Conservation (phyloP, 2,329 filamentous ascomycete genomes). For the Fonsecaea multimorphosa region DNA sequence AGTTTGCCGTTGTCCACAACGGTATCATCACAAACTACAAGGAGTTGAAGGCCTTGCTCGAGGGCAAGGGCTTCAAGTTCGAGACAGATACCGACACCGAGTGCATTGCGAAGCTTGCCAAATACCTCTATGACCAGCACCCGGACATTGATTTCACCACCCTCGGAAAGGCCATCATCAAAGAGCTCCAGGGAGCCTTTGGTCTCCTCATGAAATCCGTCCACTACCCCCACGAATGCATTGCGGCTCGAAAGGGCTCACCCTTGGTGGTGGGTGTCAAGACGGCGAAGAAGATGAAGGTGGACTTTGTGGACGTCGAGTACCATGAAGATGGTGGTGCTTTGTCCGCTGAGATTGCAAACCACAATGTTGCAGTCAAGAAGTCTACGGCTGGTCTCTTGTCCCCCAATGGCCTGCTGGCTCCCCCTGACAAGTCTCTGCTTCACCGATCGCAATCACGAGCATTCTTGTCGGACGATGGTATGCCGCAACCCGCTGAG, state of each 20-base stretch:
- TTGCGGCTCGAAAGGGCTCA: conserved; percentile 97
- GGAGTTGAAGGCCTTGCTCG: conserved; percentile 91
- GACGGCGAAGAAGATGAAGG: conserved; percentile 99
- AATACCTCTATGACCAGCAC: conserved; percentile 96
- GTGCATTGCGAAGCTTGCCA: conserved; percentile 98
- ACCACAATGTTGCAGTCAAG: conserved; percentile 96
- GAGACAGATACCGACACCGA: conserved; percentile 99
- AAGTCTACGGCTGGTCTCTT: conserved; percentile 78
- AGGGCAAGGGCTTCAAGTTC: conserved; percentile 95
- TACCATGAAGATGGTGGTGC: conserved; percentile 84
- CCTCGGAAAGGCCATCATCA: conserved; percentile 95
- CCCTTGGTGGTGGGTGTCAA: conserved; percentile 96
- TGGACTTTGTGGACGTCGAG: conserved; percentile 99
- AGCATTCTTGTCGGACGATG: conserved; percentile 98
- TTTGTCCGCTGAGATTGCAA: conserved; percentile 89
- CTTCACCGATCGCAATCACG: conserved; percentile 98
- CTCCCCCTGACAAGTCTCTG: conserved; percentile 94
- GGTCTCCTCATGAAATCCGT: conserved; percentile 97
- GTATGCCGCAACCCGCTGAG: conserved; percentile 95
- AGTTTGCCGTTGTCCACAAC: conserved; percentile 98
- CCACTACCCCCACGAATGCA: conserved; percentile 96
- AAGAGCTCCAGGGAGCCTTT: conserved; percentile 97
- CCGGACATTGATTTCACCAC: conserved; percentile 94
- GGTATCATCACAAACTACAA: conserved; percentile 99
- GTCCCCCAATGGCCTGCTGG: conserved; percentile 69